Percentiles rank a stretch among this genome's conserved stretches.
Evolutionary conservation across 768 basidiomycete genomes (phyloP).

Genomic region (Guyanaporus albipodus): DNA sequence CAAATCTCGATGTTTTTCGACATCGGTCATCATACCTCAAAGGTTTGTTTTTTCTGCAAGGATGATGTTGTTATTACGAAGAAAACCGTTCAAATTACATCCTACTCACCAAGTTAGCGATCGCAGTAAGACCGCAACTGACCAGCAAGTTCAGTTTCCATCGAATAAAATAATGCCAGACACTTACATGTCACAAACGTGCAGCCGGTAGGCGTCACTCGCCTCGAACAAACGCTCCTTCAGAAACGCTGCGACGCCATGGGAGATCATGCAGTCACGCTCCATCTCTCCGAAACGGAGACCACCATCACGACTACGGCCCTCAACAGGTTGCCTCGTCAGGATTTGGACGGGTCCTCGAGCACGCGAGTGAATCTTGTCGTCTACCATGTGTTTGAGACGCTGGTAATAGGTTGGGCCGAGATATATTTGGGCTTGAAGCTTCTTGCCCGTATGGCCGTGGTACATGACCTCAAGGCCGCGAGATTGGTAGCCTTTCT

Average conservation of each 20-base stretch:
- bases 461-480: constrained; percentile 99
- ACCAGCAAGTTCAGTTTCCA: constrained; percentile 7
- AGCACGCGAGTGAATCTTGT: constrained; percentile 98
- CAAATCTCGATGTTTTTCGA: background rate
- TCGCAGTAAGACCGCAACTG: constrained; percentile 93
- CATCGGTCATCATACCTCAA: constrained; percentile 55
- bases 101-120: constrained; percentile 84
- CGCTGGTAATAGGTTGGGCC: constrained; percentile 99
- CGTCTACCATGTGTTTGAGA: constrained; percentile 99
- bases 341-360: constrained; percentile 97
- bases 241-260: constrained; percentile 96
- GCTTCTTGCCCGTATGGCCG: constrained; percentile 95
- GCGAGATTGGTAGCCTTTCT: constrained; percentile 94
- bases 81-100: background rate
- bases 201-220: constrained; percentile 88
- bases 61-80: constrained; percentile 10
- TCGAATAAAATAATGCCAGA: background rate
- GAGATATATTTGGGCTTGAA: constrained; percentile 97
- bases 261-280: constrained; percentile 99
- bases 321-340: constrained; percentile 96
- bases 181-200: constrained; percentile 94
- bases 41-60: constrained; percentile 90
- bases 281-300: constrained; percentile 99
- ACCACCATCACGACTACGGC: constrained; percentile 97
- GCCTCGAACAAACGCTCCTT: constrained; percentile 96